These are phyloP conservation scores for Leccinum arenicola DNA, from an alignment of 768 basidiomycete genomes.

Conservation along the genomic window DNA sequence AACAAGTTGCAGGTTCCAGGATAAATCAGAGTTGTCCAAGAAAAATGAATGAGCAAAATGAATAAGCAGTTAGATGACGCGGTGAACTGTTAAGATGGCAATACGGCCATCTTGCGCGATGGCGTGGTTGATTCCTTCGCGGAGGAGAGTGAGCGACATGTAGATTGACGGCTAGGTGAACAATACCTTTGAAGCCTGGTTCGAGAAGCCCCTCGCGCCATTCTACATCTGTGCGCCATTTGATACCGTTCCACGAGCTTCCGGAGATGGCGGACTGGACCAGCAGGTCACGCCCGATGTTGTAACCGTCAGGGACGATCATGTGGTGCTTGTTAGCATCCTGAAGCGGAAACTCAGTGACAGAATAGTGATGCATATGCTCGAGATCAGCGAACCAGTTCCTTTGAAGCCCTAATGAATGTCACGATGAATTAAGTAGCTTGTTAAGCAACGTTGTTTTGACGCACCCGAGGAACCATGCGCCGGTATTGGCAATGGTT, in stretches of 20 bases:
- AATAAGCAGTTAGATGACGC: slow-evolving; percentile 31
- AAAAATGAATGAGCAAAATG: not conserved
- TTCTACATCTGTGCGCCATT: slow-evolving; percentile 77
- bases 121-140: slow-evolving; percentile 72
- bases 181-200: slow-evolving; percentile 63
- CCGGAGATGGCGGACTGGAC: slow-evolving; percentile 64
- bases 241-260: slow-evolving; percentile 57
- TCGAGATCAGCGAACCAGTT: slow-evolving; percentile 41
- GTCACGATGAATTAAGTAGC: slow-evolving; percentile 1
- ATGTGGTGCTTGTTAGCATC: slow-evolving; percentile 65
- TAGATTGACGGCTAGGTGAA: not conserved
- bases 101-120: slow-evolving; percentile 80
- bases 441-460: not conserved
- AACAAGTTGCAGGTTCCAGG: not conserved
- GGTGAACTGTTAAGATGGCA: slow-evolving; percentile 70
- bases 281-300: slow-evolving; percentile 76
- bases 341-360: slow-evolving; percentile 21
- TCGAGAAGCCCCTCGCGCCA: slow-evolving; percentile 70
- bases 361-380: not conserved
- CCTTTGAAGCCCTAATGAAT: slow-evolving; percentile 67
- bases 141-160: not conserved
- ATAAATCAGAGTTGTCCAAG: not conserved
- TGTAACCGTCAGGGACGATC: slow-evolving; percentile 78
- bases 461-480: slow-evolving; percentile 82
- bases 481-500: slow-evolving; percentile 62